phyloP scores from a whole-genome alignment of 2,329 filamentous ascomycete genomes.

The Penicillium vulpinum region DNA sequence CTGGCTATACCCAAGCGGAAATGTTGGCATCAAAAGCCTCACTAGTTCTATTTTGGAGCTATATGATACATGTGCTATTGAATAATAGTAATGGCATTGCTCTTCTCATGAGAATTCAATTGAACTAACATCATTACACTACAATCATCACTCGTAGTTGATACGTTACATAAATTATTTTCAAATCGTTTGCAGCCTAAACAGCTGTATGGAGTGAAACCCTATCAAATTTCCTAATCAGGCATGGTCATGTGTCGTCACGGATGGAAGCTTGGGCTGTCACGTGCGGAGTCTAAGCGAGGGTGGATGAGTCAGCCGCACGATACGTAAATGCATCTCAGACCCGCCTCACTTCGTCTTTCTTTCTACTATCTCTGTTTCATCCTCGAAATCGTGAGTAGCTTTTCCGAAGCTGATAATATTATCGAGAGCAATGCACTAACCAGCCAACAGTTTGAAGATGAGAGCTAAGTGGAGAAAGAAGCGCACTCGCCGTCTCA shows the following conservation, averaged over 20 bases:
- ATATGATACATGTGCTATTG: neutral
- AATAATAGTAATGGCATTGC: neutral
- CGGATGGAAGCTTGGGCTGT: conserved; percentile 2
- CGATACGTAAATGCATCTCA: conserved; percentile 43
- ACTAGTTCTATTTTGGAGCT: neutral
- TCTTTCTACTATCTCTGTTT: conserved; percentile 45
- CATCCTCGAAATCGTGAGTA: conserved; percentile 48
- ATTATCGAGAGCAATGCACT: conserved; percentile 15
- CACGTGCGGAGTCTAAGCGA: conserved; percentile 13
- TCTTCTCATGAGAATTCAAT: neutral
- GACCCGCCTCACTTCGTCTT: conserved; percentile 35
- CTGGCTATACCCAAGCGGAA: neutral
- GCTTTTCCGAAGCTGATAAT: conserved; percentile 3
- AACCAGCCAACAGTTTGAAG: conserved; percentile 40
- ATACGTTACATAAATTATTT: neutral
- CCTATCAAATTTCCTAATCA: conserved; percentile 11
- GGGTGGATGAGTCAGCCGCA: conserved; percentile 41
- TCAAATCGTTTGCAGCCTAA: neutral
- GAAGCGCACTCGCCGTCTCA: conserved; percentile 98
- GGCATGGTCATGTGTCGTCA: conserved; percentile 8
- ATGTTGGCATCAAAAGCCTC: neutral
- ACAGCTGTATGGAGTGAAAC: neutral
- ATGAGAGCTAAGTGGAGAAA: conserved; percentile 99
- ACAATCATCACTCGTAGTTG: neutral
- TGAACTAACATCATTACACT: neutral